Conservation (phyloP, 768 basidiomycete species). For the Mycena venus region DNA sequence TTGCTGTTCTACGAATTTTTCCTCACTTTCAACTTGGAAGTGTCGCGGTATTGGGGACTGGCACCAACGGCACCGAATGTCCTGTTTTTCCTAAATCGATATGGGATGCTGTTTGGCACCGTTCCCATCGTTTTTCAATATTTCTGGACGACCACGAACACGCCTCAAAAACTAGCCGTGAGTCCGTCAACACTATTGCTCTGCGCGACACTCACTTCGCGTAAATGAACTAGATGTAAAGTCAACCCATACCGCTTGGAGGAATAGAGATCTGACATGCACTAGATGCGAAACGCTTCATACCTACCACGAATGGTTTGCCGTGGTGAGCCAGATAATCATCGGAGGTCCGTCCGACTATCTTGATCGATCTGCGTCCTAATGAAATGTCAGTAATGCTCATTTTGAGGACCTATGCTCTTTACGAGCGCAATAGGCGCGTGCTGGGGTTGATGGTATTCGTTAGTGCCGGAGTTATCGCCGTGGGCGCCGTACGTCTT, state of each 20-base stretch:
- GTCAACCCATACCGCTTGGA: not conserved
- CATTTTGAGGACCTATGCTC: conserved; percentile 33
- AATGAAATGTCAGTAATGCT: conserved; percentile 20
- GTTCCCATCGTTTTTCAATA: conserved; percentile 18
- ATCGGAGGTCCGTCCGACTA: conserved; percentile 8
- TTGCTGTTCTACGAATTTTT: conserved; percentile 7
- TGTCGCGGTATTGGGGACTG: conserved; percentile 24
- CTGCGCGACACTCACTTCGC: not conserved
- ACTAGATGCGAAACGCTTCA: conserved; percentile 13
- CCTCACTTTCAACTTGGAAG: conserved; percentile 18
- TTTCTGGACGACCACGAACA: conserved; percentile 21
- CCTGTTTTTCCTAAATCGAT: conserved; percentile 30
- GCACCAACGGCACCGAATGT: not conserved
- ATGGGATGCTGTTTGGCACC: conserved; percentile 24
- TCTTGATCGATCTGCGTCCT: not conserved
- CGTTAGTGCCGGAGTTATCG: conserved; percentile 11
- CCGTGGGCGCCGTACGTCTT: conserved; percentile 8
- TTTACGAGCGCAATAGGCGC: conserved; percentile 30
- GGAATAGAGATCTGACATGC: not conserved
- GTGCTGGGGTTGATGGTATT: conserved; percentile 21
- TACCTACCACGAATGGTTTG: conserved; percentile 29
- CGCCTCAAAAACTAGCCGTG: conserved; percentile 12
- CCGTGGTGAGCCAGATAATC: conserved; percentile 21
- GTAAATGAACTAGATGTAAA: conserved; percentile 6
- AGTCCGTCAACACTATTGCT: not conserved